These are phyloP conservation scores for Pseudogymnoascus sp. DNA, from an alignment of 2,329 filamentous ascomycete genomes.

Conservation along the genomic window DNA sequence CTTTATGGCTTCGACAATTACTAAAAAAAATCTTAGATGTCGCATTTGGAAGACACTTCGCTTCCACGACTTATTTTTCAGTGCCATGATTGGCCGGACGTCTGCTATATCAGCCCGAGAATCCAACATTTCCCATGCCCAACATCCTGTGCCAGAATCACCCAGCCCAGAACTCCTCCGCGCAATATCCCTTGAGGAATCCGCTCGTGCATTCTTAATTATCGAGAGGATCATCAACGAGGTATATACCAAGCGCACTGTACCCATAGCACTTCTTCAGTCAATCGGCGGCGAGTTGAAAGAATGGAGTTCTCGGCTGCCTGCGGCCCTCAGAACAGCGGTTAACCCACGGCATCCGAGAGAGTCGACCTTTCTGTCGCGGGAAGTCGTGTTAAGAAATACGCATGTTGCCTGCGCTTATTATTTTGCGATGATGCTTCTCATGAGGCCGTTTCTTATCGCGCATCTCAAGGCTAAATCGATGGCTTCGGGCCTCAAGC, in stretches of 20 bases:
- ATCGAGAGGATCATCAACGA: constrained; percentile 2
- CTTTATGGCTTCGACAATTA: neutral
- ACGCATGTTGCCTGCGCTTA: constrained; percentile 18
- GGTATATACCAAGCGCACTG: neutral
- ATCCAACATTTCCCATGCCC: neutral
- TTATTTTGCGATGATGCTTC: constrained; percentile 18
- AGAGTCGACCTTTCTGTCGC: neutral
- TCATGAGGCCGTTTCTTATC: constrained; percentile 17
- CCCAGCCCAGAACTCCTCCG: neutral
- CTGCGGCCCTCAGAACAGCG: neutral
- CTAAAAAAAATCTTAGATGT: neutral
- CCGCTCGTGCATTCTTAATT: neutral
- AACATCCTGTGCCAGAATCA: neutral
- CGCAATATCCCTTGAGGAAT: neutral
- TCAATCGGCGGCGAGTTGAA: neutral
- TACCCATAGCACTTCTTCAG: neutral
- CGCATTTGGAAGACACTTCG: constrained; percentile 18
- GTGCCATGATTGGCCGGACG: constrained; percentile 16
- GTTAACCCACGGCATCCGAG: neutral
- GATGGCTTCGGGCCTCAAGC: neutral
- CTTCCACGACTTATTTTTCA: constrained; percentile 15
- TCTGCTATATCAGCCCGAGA: neutral
- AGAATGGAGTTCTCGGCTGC: constrained; percentile 5
- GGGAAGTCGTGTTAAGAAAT: constrained; percentile 12
- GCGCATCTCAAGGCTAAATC: constrained; percentile 10